Base-by-base conservation (phyloP, 495 filamentous ascomycete genomes). In the Neurospora sp. region DNA sequence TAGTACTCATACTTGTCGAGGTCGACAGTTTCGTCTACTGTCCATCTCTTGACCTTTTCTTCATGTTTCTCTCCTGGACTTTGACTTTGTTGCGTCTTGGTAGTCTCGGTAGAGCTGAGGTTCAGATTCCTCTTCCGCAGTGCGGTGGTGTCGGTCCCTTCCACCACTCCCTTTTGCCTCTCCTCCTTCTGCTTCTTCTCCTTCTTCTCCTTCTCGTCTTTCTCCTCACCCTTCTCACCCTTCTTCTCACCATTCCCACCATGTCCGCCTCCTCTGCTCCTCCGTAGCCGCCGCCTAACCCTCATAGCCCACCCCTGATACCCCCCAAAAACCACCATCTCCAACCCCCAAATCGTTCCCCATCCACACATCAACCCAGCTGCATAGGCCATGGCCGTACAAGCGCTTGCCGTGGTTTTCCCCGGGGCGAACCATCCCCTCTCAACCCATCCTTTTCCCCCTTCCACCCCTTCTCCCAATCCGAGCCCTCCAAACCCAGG, bases 271-370 rank as follows among this genome's bases (percentile, higher is more conserved):
- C 31, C 31, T 35, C 31, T 35, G 31, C 31, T 35, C 31, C 31
- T 35, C 31, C 31, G 31, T 35, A 35, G 31, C 31, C 31, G 31
- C 31, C 31, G 31, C 31, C 53, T 35, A 8, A 97, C 89, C 71
- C 93, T 86, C 76, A 84, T 88, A 39, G 91, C 91, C 31, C 91
- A 89, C 71, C 78, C 83, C 78, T 95, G 90, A 4, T 87, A 85
- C 75, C 89, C 85, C 72, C 87, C 88, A 74, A 89, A 89, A 4
- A 94, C 76, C 39, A 96, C 78, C 75, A 93, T 77, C 0, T 85
- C 85, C 16, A 84, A 80, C 70, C 79, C 82, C 91, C 91, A 94
- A 12, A 96, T 78, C 27, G 89, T 84, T 46, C 85, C 85, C 91
- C 91, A 96, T 14, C 85, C 83, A 0, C 83, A 83, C 31, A 91